These are phyloP conservation scores for Xylaria cubensis DNA, from an alignment of 495 filamentous ascomycete genomes.

Conservation along the genomic window DNA sequence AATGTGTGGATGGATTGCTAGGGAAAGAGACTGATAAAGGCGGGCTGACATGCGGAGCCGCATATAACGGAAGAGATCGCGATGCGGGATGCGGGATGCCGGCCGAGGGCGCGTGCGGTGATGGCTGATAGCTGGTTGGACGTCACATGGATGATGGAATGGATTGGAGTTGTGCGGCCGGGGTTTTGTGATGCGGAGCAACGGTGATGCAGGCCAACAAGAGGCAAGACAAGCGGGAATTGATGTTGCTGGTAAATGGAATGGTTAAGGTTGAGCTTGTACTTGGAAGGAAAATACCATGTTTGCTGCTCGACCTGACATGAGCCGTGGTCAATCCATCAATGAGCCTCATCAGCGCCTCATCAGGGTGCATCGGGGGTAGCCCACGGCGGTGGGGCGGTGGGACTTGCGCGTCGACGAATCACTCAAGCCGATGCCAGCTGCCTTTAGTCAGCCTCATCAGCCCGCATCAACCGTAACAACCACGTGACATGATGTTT, in stretches of 20 bases:
- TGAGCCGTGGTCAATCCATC: slow-evolving; percentile 4
- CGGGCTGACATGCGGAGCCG: slow-evolving; percentile 1
- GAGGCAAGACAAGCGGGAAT: background rate
- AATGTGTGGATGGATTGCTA: background rate
- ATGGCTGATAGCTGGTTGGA: slow-evolving; percentile 9
- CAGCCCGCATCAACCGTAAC: background rate
- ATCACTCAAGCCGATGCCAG: background rate
- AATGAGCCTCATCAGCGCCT: slow-evolving; percentile 7
- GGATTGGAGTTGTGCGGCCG: background rate
- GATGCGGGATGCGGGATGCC: background rate
- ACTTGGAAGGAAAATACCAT: background rate
- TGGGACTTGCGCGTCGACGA: background rate
- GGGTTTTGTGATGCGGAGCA: background rate
- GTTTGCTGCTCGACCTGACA: background rate
- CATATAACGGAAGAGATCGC: slow-evolving; percentile 4
- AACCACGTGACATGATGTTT: background rate
- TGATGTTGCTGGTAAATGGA: background rate
- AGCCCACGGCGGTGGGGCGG: background rate
- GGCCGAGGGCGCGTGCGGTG: slow-evolving; percentile 9
- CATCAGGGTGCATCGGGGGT: background rate
- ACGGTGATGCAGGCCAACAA: background rate
- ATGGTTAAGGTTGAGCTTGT: background rate
- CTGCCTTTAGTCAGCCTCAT: background rate
- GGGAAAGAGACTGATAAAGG: background rate
- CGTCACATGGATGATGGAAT: slow-evolving; percentile 21